Evolutionary conservation across 257 asterid genomes (phyloP).

Genomic region (Solanum neorickii): DNA sequence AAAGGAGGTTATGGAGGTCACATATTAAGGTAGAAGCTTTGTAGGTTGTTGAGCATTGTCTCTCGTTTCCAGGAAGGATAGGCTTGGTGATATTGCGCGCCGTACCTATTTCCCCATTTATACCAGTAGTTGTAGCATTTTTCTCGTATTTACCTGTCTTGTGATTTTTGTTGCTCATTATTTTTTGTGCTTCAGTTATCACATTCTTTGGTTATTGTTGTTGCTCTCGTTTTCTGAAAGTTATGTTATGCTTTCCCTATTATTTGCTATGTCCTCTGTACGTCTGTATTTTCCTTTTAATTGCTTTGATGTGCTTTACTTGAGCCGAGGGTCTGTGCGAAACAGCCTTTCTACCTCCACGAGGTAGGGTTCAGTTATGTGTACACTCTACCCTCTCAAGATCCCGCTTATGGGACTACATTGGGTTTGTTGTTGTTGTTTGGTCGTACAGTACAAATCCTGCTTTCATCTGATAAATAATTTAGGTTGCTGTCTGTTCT

Average conservation of each 20-base stretch:
- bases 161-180: neutral
- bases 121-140: neutral
- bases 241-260: neutral
- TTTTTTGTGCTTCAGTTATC: neutral
- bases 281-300: neutral
- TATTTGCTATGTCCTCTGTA: neutral
- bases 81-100: neutral
- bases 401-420: neutral
- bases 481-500: conserved; percentile 6
- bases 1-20: neutral
- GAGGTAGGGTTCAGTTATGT: neutral
- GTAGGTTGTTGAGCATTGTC: neutral
- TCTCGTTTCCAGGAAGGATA: neutral
- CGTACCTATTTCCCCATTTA: neutral
- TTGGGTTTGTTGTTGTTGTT: neutral
- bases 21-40: neutral
- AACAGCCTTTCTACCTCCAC: neutral
- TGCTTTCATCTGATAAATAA: conserved; percentile 3
- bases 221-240: neutral
- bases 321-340: neutral
- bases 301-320: neutral
- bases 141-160: neutral
- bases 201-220: neutral
- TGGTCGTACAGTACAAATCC: neutral
- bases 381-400: neutral